Base-by-base conservation (phyloP, 495 filamentous ascomycete species). In the Penicillium herquei region DNA sequence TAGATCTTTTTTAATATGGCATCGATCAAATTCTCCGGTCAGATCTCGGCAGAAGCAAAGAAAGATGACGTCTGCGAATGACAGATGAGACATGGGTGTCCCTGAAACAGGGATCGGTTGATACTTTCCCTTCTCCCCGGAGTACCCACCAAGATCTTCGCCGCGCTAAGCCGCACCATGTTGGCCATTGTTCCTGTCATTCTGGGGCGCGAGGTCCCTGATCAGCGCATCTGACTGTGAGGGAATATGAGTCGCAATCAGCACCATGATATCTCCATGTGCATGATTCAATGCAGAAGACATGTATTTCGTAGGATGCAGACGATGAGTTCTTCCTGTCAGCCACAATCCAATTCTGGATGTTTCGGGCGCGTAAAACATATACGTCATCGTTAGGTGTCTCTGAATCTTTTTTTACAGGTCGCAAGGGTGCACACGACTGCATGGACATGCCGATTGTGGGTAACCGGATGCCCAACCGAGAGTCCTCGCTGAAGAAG, bases 51-150 rank as follows among this genome's bases (percentile, higher is more conserved):
- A 26, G 21, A 26, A 26, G 4, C 21, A 4, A 2, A 26, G 21
- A 26, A 26, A 6, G 11, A 11, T 4, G 16, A 12, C 10, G 16
- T n/a, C 39, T 17, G 16, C 10, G 18, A 44, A 30, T 44, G 42
- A 44, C 41, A 18, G 13, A 44, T 4, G 26, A 30, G 17, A 21
- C 26, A 18, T 44, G 42, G 42, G 17, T 17, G 45, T 43, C 30
- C 16, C 14, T 59, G 57, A 55, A 59, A 55, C 51, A 47, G 32
- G 37, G 42, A 48, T 54, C 42, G 59, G 59, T 52, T 54, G 54
- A 39, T 41, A 57, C 54, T 17, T 51, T 51, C 51, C 47, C 40
- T 50, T 51, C 40, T 46, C 35, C 26, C 18, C 31, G 44, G 46
- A 12, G 32, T n/a, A 53, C 10, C 51, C 50, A 53, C 54, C 35